Evolutionary conservation across 352 stramenopile genomes (phyloP).

Genomic region (Peronosclerospora sorghi): DNA sequence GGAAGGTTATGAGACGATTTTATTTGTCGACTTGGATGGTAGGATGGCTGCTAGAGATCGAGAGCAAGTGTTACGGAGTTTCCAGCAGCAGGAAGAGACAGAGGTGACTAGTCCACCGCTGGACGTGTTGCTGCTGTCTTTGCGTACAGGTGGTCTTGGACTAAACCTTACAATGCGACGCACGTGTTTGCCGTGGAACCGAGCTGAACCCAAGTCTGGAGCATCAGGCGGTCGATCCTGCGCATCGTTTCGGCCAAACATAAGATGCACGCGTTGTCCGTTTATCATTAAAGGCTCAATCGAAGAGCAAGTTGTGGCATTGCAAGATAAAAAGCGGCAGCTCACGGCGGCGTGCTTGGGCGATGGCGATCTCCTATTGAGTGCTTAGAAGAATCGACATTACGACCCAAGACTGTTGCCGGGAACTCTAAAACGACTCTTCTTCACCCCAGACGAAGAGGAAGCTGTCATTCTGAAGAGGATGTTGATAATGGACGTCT

Average conservation of each 20-base stretch:
- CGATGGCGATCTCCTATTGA: conserved; percentile 18
- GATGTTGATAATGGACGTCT: not conserved
- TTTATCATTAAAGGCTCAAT: conserved; percentile 82
- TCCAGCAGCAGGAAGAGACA: conserved; percentile 37
- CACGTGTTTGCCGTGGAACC: conserved; percentile 92
- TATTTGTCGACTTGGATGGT: conserved; percentile 49
- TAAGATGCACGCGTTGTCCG: conserved; percentile 60
- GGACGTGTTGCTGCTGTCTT: conserved; percentile 85
- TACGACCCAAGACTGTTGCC: conserved; percentile 22
- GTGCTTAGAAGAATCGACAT: conserved; percentile 15
- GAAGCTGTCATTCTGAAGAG: conserved; percentile 1
- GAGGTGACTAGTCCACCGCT: conserved; percentile 20
- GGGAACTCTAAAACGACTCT: conserved; percentile 36
- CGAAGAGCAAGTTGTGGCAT: conserved; percentile 82
- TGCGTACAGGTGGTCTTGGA: conserved; percentile 75
- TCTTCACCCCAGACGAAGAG: conserved; percentile 25
- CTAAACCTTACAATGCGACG: conserved; percentile 87
- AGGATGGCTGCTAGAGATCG: conserved; percentile 49
- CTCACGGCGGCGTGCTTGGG: conserved; percentile 71
- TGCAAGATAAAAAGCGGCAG: conserved; percentile 81
- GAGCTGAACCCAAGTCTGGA: conserved; percentile 88
- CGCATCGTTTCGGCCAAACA: conserved; percentile 81
- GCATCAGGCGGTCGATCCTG: conserved; percentile 80
- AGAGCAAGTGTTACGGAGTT: conserved; percentile 43
- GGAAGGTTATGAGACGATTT: conserved; percentile 12